Evolutionary conservation across 768 basidiomycete genomes (phyloP), one percentile per base, ranked within the genome.

Genomic region (Lactarius psammicola): DNA sequence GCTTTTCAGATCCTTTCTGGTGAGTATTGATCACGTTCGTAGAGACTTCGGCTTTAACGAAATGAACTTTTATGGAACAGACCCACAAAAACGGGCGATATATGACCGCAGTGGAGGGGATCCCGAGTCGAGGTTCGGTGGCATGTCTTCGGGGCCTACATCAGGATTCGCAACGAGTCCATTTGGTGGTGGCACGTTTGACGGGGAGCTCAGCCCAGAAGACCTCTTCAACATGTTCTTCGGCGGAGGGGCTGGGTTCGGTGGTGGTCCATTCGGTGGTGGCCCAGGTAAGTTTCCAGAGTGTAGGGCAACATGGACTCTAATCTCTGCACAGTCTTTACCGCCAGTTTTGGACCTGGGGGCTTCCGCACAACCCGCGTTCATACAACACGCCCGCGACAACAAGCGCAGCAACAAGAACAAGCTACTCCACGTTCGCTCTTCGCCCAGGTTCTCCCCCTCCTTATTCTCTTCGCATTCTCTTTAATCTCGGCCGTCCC

Each of bases 221-320:
- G 96, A 98, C 65, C 74, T 98, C 63, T 98, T 98, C 80, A 96
- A 98, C 74, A 95, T 96, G 91, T 97, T 98, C 85, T 98, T 98
- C 75, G 94, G 94, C 20, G 90, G 90, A 28, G 85, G 82, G 23
- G 82, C 83, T 1, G 82, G 80, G 63, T 85, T 82, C 30, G 81
- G 81, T 9, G 36, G 23, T 7, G 36, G 46, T 5, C 10, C 23
- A 11, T 84, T 86, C 74, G 84, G 86, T n/a, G 80, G 83, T 13
- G 82, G 84, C 2, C 84, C 86, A 66, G 71, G 75, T 75, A 69
- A 59, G 69, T 30, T 61, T 59, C 28, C 66, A 1, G 71, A 31
- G 57, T 56, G n/a, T 36, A 23, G 15, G 20, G 8, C 51, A 56
- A 44, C 31, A 33, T 36, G 49, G 13, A 62, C 51, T 65, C 68